Conservation (phyloP, 2,329 filamentous ascomycete genomes). For the Cordyceps pruinosa region DNA sequence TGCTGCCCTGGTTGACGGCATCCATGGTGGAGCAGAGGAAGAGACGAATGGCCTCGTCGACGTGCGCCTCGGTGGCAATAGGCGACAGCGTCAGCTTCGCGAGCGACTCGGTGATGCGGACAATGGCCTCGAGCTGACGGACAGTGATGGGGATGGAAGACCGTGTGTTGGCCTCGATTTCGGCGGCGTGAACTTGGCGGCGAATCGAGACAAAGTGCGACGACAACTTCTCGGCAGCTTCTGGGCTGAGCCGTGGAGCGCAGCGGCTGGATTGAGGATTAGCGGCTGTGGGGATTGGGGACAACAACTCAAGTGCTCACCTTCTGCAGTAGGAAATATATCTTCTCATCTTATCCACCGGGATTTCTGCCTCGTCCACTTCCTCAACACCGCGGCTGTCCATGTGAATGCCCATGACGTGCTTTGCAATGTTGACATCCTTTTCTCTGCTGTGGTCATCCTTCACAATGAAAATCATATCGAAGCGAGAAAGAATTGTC, state of each 20-base stretch:
- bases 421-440: slow-evolving; percentile 88
- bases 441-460: slow-evolving; percentile 87
- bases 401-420: slow-evolving; percentile 98
- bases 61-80: slow-evolving; percentile 81
- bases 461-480: slow-evolving; percentile 99
- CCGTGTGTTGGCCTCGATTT: slow-evolving; percentile 81
- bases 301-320: slow-evolving; percentile 44
- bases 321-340: slow-evolving; percentile 97
- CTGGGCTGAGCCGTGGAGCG: slow-evolving; percentile 80
- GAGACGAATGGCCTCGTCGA: slow-evolving; percentile 93
- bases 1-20: slow-evolving; percentile 83
- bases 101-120: slow-evolving; percentile 92
- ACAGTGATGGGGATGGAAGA: slow-evolving; percentile 97
- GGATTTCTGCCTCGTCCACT: slow-evolving; percentile 76
- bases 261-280: slow-evolving; percentile 63
- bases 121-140: slow-evolving; percentile 92
- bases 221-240: slow-evolving; percentile 91
- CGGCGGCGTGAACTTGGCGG: slow-evolving; percentile 84
- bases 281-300: slow-evolving; percentile 17
- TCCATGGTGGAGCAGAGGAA: slow-evolving; percentile 98
- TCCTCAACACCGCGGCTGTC: slow-evolving; percentile 78
- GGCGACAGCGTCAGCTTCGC: slow-evolving; percentile 85
- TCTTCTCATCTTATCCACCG: slow-evolving; percentile 93
- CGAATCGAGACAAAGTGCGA: slow-evolving; percentile 97
- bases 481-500: slow-evolving; percentile 94